Conservation (phyloP, 2,329 filamentous ascomycete genomes). For the Epichloe gansuensis region DNA sequence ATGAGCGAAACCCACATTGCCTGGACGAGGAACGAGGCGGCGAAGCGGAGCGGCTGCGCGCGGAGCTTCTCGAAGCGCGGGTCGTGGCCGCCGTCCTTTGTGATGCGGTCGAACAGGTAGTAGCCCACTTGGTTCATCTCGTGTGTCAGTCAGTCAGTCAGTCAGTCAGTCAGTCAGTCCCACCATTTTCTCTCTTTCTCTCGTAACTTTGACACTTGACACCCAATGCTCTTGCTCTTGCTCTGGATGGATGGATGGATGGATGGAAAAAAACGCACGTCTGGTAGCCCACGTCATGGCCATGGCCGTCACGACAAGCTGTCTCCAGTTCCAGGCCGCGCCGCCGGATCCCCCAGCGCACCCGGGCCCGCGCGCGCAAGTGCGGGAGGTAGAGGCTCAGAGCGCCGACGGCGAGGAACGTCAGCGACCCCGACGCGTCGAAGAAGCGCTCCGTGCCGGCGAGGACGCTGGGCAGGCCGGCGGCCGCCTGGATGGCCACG, state of each 20-base stretch:
- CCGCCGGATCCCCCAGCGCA: constrained; percentile 9
- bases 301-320: constrained; percentile 27
- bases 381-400: constrained; percentile 50
- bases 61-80: constrained; percentile 32
- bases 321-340: constrained; percentile 44
- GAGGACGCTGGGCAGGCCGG: constrained; percentile 49
- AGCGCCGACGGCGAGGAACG: constrained; percentile 52
- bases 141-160: not conserved
- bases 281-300: constrained; percentile 46
- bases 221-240: too few relatives aligned
- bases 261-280: constrained; percentile 26
- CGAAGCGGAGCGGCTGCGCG: constrained; percentile 22
- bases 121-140: constrained; percentile 38
- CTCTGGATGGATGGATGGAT: too few relatives aligned
- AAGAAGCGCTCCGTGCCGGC: constrained; percentile 54
- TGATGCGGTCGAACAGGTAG: constrained; percentile 51
- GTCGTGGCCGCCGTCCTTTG: constrained; percentile 48
- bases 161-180: too few relatives aligned
- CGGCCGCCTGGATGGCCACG: constrained; percentile 49
- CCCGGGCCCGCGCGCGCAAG: constrained; percentile 36
- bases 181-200: not conserved
- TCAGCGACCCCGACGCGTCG: constrained; percentile 54
- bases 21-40: constrained; percentile 36
- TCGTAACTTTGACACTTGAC: too few relatives aligned
- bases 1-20: constrained; percentile 58